Percentiles rank a stretch among this genome's conserved stretches.
These are phyloP conservation scores for Biscogniauxia marginata DNA, from an alignment of 2,329 filamentous ascomycete species.

Conservation along the genomic window DNA sequence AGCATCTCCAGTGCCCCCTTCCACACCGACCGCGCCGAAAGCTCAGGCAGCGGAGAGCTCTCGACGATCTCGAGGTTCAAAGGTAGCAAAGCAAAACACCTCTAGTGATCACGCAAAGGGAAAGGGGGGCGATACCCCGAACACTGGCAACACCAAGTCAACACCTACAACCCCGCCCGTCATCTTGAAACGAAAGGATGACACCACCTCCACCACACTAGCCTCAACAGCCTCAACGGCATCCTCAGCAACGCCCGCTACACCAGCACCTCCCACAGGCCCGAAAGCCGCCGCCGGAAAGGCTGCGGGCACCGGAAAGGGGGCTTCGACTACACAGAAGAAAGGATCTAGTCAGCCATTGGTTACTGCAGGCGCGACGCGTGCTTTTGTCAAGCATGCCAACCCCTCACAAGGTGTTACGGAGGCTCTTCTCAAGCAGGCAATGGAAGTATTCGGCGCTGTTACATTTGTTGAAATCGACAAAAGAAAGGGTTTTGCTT, in stretches of 20 bases:
- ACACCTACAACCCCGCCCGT: slow-evolving; percentile 28
- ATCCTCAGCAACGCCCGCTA: slow-evolving; percentile 25
- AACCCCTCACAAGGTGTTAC: slow-evolving; percentile 92
- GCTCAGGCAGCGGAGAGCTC: slow-evolving; percentile 34
- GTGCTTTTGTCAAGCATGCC: slow-evolving; percentile 77
- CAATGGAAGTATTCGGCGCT: slow-evolving; percentile 70
- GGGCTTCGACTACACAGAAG: slow-evolving; percentile 28
- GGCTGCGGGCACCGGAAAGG: slow-evolving; percentile 21
- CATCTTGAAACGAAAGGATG: slow-evolving; percentile 31
- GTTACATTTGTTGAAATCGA: slow-evolving; percentile 87
- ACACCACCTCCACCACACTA: slow-evolving; percentile 12
- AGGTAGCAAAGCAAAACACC: slow-evolving; percentile 32
- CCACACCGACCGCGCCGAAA: slow-evolving; percentile 31
- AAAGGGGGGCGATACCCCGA: slow-evolving; percentile 20
- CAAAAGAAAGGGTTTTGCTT: slow-evolving; percentile 91
- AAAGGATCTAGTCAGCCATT: slow-evolving; percentile 29
- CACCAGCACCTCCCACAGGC: slow-evolving; percentile 33
- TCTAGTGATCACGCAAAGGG: slow-evolving; percentile 28
- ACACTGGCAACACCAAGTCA: slow-evolving; percentile 23
- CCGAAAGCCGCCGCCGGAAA: slow-evolving; percentile 27
- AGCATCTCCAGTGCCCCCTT: slow-evolving; percentile 18
- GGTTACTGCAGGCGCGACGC: slow-evolving; percentile 50
- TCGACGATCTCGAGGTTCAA: slow-evolving; percentile 33
- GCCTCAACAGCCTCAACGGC: slow-evolving; percentile 17
- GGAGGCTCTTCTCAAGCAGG: slow-evolving; percentile 72